Percentiles rank a stretch among this genome's conserved stretches.
Conservation (phyloP, 2,329 filamentous ascomycete genomes). For the Fonsecaea nubica region DNA sequence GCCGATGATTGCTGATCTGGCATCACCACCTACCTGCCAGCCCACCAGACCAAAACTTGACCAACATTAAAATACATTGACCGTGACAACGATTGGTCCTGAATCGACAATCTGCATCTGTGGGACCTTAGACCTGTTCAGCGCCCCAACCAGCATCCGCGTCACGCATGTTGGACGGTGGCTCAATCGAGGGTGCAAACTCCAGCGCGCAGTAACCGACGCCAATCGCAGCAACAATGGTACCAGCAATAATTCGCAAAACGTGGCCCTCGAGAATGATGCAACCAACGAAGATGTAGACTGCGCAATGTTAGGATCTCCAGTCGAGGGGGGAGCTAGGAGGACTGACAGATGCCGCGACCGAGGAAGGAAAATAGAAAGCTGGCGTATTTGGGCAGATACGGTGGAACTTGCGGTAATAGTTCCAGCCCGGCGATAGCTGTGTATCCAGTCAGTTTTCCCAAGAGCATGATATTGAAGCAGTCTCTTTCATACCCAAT, state of each 20-base stretch:
- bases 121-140: constrained; percentile 18
- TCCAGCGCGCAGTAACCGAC: constrained; percentile 77
- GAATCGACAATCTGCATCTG: background rate
- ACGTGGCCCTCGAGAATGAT: constrained; percentile 74
- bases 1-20: background rate
- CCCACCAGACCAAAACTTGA: constrained; percentile 1
- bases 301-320: constrained; percentile 54
- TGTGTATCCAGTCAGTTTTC: constrained; percentile 46
- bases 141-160: constrained; percentile 56
- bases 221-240: constrained; percentile 77
- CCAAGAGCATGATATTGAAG: background rate
- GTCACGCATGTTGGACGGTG: constrained; percentile 81
- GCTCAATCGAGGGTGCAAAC: constrained; percentile 79
- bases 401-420: constrained; percentile 80
- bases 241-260: constrained; percentile 76
- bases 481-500: constrained; percentile 63
- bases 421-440: constrained; percentile 82
- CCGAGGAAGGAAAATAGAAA: constrained; percentile 98
- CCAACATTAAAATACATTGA: constrained; percentile 1
- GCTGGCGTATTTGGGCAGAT: constrained; percentile 89
- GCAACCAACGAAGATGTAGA: constrained; percentile 94
- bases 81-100: background rate
- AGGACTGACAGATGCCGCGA: constrained; percentile 83
- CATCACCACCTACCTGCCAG: background rate
- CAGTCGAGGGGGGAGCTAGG: constrained; percentile 3